A percentile compares a stretch with the other conserved stretches of the same genome.
Conservation (phyloP, 2,329 filamentous ascomycete species). For the Aspergillus ochraceoroseus region DNA sequence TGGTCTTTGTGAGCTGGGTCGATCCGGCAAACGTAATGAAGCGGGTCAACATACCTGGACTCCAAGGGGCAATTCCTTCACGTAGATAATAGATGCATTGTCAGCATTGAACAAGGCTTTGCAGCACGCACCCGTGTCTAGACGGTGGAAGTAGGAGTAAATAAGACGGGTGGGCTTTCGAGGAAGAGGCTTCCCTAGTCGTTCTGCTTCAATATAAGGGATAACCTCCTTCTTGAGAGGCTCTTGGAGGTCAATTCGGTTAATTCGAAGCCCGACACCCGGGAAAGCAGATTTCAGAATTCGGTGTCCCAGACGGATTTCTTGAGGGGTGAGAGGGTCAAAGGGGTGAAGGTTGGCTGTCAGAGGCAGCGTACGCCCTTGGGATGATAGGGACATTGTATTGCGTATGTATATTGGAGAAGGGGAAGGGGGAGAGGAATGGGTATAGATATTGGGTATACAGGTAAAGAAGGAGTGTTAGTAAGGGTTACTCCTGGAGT, state of each 20-base stretch:
- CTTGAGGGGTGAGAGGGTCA: constrained; percentile 36
- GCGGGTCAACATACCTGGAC: constrained; percentile 38
- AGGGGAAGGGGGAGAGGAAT: neutral
- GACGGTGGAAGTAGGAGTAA: constrained; percentile 49
- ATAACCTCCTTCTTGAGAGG: constrained; percentile 57
- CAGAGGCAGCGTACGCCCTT: constrained; percentile 14
- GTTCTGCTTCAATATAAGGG: constrained; percentile 60
- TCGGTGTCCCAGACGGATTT: constrained; percentile 36
- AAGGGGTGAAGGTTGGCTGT: constrained; percentile 33
- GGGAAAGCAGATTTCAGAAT: constrained; percentile 37
- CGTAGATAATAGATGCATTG: constrained; percentile 32
- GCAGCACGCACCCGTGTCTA: constrained; percentile 42
- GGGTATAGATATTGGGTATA: neutral
- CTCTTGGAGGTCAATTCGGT: constrained; percentile 62
- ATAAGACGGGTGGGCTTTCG: constrained; percentile 49
- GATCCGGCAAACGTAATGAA: neutral
- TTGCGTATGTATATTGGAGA: neutral
- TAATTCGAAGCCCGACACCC: constrained; percentile 49
- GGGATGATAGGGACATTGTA: constrained; percentile 16
- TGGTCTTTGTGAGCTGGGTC: constrained; percentile 48
- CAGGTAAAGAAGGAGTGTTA: neutral
- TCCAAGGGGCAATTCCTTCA: constrained; percentile 44
- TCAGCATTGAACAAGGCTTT: constrained; percentile 41
- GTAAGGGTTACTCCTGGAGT: neutral
- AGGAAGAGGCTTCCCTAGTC: constrained; percentile 47